phyloP scores from a whole-genome alignment of 257 asterid species.

The Fraxinus quadrangulata region DNA sequence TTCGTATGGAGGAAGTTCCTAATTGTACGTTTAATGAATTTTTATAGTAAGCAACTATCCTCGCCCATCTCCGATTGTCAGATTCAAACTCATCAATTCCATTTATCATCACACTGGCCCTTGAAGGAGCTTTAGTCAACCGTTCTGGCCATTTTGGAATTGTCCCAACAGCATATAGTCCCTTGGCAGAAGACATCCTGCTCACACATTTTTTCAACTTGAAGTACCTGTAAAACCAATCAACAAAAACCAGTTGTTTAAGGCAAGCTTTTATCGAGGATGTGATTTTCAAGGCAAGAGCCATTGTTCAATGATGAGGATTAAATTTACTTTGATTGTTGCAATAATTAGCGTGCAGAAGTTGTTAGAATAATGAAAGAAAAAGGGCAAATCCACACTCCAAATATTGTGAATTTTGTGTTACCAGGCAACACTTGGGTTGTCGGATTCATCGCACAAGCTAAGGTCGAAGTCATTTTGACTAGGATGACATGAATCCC shows the following conservation, averaged over 20 bases:
- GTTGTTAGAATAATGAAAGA: not conserved
- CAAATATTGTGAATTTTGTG: not conserved
- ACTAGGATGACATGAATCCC: constrained; percentile 77
- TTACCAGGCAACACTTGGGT: constrained; percentile 86
- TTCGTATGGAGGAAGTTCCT: constrained; percentile 82
- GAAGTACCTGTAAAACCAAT: constrained; percentile 60
- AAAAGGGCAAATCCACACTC: constrained; percentile 5
- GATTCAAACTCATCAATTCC: constrained; percentile 85
- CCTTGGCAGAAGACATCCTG: constrained; percentile 60
- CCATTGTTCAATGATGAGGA: constrained; percentile 1
- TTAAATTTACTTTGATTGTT: constrained; percentile 5
- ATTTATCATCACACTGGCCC: constrained; percentile 59
- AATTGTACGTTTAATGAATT: constrained; percentile 66
- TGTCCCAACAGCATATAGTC: constrained; percentile 68
- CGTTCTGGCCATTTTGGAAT: constrained; percentile 91
- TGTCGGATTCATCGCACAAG: constrained; percentile 73
- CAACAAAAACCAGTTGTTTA: constrained; percentile 3
- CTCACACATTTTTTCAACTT: constrained; percentile 85
- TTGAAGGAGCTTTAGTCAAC: constrained; percentile 68
- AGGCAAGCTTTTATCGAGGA: constrained; percentile 20
- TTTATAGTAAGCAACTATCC: constrained; percentile 79
- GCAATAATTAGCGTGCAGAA: not conserved
- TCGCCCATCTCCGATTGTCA: constrained; percentile 77
- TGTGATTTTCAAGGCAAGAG: not conserved
- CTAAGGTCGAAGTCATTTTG: constrained; percentile 74